Base-by-base conservation (phyloP, 179 eudicot species). In the Beta corolliflora region DNA sequence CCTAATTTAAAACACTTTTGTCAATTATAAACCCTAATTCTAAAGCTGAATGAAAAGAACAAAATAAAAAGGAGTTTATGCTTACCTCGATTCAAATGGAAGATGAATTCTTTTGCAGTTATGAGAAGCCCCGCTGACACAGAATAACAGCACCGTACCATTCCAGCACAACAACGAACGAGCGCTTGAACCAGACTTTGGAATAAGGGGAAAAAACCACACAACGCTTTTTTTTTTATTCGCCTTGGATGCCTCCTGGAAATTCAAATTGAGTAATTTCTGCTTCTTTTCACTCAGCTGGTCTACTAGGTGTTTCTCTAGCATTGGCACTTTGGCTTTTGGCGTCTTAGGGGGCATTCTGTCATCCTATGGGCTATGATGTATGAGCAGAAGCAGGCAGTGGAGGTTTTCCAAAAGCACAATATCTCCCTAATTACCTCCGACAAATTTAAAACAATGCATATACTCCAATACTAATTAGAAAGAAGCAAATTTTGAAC, bases 241-340 rank as follows among this genome's bases (percentile, higher is more conserved):
- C 21, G 98, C 99, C 79, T 92, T 97, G 52, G 94, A 88, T 79
- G 98, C 97, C 86, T 96, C 99, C 81, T 90, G 87, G 85, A 93
- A 96, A 85, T 92, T 96, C 75, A 91, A 81, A 83, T 92, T 92
- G 73, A 96, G 87, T 67, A 93, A 82, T 79, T 92, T 89, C 85
- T 96, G 99, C 84, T 96, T 97, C 87, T 88, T 93, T 86, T 91
- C 93, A 82, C 97, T 94, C 75, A 96, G 91, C 84, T 96, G 99
- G 84, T 92, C 93, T 58, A 94, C 86, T 45, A 96, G 87, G 85
- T 94, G 89, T 86, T 94, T 94, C 88, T 96, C 98, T 83, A 97
- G 84, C n/a, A 80, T 93, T 45, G 99, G 98, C 83, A 97, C 98
- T 87, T 87, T 91, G 61, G 97, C 86, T 79, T 90, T 97, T 67